Base-by-base conservation (phyloP, 371 early-diverging fungal genomes). In the Mucor racemosus region DNA sequence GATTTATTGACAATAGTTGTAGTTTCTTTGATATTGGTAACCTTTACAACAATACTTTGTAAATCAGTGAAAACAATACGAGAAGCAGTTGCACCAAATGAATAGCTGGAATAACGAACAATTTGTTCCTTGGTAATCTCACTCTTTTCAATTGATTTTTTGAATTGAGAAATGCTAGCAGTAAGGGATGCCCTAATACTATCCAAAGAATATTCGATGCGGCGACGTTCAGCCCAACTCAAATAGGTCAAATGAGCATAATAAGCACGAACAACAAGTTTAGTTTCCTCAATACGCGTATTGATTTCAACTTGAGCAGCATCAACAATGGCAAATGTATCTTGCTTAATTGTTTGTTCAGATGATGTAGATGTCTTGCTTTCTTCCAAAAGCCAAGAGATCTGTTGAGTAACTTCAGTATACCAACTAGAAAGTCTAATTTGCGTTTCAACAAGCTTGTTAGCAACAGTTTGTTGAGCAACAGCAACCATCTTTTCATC, bases 101-200 rank as follows among this genome's bases (percentile, higher is more conserved):
- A 73, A 31, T 64, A 91, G 11, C 85, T 79, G 74, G 91, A 91
- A 75, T 89, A 90, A 14, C 79, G 78, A 58, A 92, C 75, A 33
- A 94, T 70, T 48, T 94, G 92, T 34, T 90, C 93, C 65, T 92
- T 93, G 17, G 90, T 92, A 7, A 84, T 71, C 0, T 91, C 88
- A 58, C 88, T 85, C 33, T 58, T 48, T 8, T 90, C 88, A n/a
- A 89, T 82, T 57, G 90, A 86, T 58, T 76, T 74, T 74, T 92
- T 89, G 74, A 69, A 69, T 1, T 66, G 66, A 33, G n/a, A 35
- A 14, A 73, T 66, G 19, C 58, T 73, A 11, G 73, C 69, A 46
- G 54, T 55, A 7, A 73, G 36, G 34, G 73, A 73, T 7, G 69
- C 38, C 58, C 69, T 73, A 46, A 68, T 48, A n/a, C 60, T 63